phyloP scores from a whole-genome alignment of 768 basidiomycete genomes.

The Termitomyces sp. region DNA sequence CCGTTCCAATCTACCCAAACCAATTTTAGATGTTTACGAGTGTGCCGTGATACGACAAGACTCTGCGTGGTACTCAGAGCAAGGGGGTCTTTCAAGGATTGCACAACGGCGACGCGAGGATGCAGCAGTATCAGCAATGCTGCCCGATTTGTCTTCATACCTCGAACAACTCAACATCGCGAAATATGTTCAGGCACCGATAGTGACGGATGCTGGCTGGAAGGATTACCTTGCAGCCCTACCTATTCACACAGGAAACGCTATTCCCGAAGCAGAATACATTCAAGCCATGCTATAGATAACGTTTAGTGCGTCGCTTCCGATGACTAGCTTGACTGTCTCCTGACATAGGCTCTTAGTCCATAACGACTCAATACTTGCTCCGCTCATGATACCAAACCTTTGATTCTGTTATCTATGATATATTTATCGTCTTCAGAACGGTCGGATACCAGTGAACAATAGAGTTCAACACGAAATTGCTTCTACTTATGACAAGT shows the following conservation, averaged over 20 bases:
- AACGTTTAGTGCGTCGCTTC: neutral
- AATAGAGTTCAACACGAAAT: neutral
- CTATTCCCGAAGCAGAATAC: constrained; percentile 33
- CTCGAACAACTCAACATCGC: constrained; percentile 46
- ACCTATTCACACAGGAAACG: constrained; percentile 42
- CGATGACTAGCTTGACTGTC: neutral
- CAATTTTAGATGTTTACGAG: constrained; percentile 57
- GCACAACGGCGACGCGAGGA: constrained; percentile 49
- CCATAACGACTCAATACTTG: neutral
- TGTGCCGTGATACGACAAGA: constrained; percentile 51
- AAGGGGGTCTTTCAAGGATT: constrained; percentile 45
- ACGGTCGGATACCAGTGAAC: neutral
- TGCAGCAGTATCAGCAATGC: constrained; percentile 39
- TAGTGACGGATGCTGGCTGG: constrained; percentile 51
- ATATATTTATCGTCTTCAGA: constrained; percentile 1
- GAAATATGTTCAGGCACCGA: constrained; percentile 51
- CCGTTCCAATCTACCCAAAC: constrained; percentile 40
- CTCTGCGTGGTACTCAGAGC: constrained; percentile 59
- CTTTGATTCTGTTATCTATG: constrained; percentile 1
- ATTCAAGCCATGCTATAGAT: constrained; percentile 44
- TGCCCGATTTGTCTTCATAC: constrained; percentile 41
- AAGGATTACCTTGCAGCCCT: constrained; percentile 41
- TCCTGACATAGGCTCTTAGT: constrained; percentile 2
- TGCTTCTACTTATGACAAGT: neutral
- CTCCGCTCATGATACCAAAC: neutral